A percentile compares a stretch with the other conserved stretches of the same genome.
These are phyloP conservation scores for Microbotryum scabiosae DNA, from an alignment of 1,284 basidiomycete genomes.

Conservation along the genomic window DNA sequence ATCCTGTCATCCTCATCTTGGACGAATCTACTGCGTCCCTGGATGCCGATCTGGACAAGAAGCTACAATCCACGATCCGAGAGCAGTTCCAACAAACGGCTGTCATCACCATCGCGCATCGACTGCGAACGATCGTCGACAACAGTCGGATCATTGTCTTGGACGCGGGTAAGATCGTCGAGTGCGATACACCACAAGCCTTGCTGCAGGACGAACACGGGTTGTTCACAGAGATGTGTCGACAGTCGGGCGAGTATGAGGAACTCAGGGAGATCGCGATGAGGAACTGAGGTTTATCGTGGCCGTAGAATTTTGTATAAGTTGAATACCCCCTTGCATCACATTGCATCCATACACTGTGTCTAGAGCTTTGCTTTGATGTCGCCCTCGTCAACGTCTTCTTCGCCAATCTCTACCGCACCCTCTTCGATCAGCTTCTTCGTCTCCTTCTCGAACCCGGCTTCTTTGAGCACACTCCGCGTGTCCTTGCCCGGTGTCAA, in stretches of 20 bases:
- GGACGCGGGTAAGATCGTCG: conserved; percentile 64
- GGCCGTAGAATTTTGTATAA: too few species aligned
- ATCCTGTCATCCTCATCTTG: conserved; percentile 20
- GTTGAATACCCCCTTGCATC: too few species aligned
- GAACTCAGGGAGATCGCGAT: conserved; percentile 5
- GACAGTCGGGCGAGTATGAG: conserved; percentile 56
- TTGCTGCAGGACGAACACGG: conserved; percentile 64
- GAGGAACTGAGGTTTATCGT: too few species aligned
- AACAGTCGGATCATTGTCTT: conserved; percentile 75
- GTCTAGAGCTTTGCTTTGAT: conserved; percentile 17
- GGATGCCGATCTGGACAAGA: conserved; percentile 5
- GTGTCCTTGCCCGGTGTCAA: conserved; percentile 38
- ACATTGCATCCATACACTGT: background rate
- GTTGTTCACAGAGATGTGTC: conserved; percentile 67
- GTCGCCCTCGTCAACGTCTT: conserved; percentile 16
- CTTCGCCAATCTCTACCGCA: conserved; percentile 28
- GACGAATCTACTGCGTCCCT: conserved; percentile 17
- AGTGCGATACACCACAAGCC: conserved; percentile 73
- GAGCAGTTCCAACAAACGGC: conserved; percentile 20
- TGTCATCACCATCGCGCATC: conserved; percentile 29
- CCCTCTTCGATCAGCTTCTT: conserved; percentile 4
- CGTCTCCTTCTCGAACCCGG: conserved; percentile 16
- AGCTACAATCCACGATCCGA: conserved; percentile 21
- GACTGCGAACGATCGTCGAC: conserved; percentile 45
- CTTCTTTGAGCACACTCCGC: conserved; percentile 33